Percentiles rank a stretch among this genome's conserved stretches.
Evolutionary conservation across 306 rosid genomes (phyloP).

Genomic region (Myrica gale): DNA sequence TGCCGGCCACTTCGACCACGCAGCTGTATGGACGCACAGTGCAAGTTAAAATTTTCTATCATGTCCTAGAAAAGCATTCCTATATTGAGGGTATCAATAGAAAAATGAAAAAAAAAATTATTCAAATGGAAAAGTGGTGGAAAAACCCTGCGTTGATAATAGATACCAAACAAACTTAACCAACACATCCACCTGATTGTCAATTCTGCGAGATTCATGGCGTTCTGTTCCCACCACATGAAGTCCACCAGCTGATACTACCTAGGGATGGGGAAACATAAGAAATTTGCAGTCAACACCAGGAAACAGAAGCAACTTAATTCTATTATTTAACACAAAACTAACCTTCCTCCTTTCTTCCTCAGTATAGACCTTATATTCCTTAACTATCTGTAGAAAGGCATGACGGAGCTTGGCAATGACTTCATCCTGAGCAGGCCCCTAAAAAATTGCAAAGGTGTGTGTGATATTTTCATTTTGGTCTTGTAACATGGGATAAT

Average conservation of each 20-base stretch:
- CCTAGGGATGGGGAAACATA: constrained; percentile 48
- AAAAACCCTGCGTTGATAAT: too few species aligned
- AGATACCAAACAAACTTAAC: constrained; percentile 8
- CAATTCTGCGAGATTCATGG: constrained; percentile 91
- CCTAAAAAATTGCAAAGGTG: constrained; percentile 45
- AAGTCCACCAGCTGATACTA: constrained; percentile 92
- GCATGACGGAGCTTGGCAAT: constrained; percentile 73
- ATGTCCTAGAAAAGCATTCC: constrained; percentile 17
- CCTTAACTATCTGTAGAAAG: constrained; percentile 74
- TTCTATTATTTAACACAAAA: constrained; percentile 16
- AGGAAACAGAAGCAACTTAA: constrained; percentile 18
- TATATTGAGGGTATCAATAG: constrained; percentile 6
- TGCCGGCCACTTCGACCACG: constrained; percentile 98
- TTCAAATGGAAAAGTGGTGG: constrained; percentile 5
- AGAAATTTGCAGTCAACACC: constrained; percentile 23
- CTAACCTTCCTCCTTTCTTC: constrained; percentile 87
- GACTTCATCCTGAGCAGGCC: constrained; percentile 90
- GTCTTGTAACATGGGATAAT: constrained; percentile 10
- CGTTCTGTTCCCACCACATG: constrained; percentile 96
- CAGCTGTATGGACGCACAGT: constrained; percentile 48
- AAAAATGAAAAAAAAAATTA: constrained; percentile 11
- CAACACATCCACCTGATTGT: constrained; percentile 75
- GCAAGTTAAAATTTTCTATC: constrained; percentile 25
- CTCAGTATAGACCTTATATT: constrained; percentile 78
- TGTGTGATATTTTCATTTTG: constrained; percentile 5